Base-by-base conservation (phyloP, 192 early-diverging fungal species). In the Entomortierella chlamydospora region DNA sequence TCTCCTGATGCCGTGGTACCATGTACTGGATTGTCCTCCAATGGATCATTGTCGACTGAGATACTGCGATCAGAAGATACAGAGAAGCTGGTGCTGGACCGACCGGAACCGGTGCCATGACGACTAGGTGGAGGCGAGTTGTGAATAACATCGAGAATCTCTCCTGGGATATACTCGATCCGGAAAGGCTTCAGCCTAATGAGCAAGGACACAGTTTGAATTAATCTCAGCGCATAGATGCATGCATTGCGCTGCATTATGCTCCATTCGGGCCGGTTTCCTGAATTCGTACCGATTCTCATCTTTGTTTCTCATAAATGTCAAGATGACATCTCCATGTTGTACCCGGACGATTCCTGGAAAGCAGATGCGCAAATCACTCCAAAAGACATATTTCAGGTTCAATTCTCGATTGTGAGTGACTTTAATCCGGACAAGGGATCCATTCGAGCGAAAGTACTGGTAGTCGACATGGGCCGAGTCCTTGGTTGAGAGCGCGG, bases 221-320 rank as follows among this genome's bases (percentile, higher is more conserved):
- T 34, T 13, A 30, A 52, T 37, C 10, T 7, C 34, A 10, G 10
- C 34, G 10, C 5, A 4, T 4, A 37, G 34, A 37, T 37, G 34
- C 34, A 37, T 37, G 4, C n/a, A n/a, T n/a, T n/a, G n/a, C n/a
- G n/a, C n/a, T n/a, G n/a, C n/a, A n/a, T n/a, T n/a, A n/a, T n/a
- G n/a, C n/a, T n/a, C n/a, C n/a, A n/a, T n/a, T n/a, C n/a, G n/a
- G n/a, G n/a, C 34, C 34, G 34, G 10, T 4, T 37, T 37, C 34
- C 34, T n/a, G n/a, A n/a, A n/a, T n/a, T n/a, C 47, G 28, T 70
- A 70, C 68, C 68, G 57, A 42, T 60, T 37, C 52, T 71, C 69
- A 15, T 29, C 51, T 5, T 17, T 17, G 18, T 53, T 34, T 23
- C 69, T 60, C 60, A 71, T 62, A 25, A 71, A 71, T 0, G 69